Evolutionary conservation across 129 eudicot species (phyloP).

Genomic region (Smallanthus sonchifolius): DNA sequence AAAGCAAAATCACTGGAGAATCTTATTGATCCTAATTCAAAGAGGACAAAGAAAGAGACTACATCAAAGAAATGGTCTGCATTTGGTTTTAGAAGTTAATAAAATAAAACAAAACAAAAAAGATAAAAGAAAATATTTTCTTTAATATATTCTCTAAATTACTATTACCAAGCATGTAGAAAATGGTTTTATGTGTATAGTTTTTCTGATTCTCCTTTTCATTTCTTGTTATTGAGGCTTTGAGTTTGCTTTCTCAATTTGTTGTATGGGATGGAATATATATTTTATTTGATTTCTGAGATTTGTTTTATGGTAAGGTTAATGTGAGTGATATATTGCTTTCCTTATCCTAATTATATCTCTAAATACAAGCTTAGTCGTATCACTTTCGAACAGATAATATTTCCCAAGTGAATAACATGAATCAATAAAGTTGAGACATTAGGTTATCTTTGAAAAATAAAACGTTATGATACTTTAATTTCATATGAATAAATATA

Average conservation of each 20-base stretch:
- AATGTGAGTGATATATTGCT: too few relatives aligned
- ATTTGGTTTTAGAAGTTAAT: constrained; percentile 81
- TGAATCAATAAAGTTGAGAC: not conserved
- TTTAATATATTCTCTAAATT: constrained; percentile 27
- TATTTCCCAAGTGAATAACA: not conserved
- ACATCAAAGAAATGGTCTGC: constrained; percentile 92
- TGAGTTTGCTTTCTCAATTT: constrained; percentile 28
- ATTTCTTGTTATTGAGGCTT: constrained; percentile 4
- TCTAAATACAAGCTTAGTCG: not conserved
- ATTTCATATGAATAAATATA: too few relatives aligned
- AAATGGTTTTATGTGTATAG: constrained; percentile 57
- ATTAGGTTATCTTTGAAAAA: too few relatives aligned
- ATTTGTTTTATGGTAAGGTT: not conserved
- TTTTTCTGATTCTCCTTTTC: constrained; percentile 21
- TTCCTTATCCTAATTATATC: not conserved
- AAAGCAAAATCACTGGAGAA: constrained; percentile 94
- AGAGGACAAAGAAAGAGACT: constrained; percentile 80
- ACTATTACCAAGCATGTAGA: constrained; percentile 24
- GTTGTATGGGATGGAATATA: constrained; percentile 27
- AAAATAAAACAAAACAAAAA: not conserved
- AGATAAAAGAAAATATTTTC: not conserved
- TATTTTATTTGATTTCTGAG: constrained; percentile 25
- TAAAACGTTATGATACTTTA: too few relatives aligned
- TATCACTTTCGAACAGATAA: too few relatives aligned
- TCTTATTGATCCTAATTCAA: constrained; percentile 86